Conservation (phyloP, 2,329 filamentous ascomycete species). For the Ophiostoma triangulosporum region DNA sequence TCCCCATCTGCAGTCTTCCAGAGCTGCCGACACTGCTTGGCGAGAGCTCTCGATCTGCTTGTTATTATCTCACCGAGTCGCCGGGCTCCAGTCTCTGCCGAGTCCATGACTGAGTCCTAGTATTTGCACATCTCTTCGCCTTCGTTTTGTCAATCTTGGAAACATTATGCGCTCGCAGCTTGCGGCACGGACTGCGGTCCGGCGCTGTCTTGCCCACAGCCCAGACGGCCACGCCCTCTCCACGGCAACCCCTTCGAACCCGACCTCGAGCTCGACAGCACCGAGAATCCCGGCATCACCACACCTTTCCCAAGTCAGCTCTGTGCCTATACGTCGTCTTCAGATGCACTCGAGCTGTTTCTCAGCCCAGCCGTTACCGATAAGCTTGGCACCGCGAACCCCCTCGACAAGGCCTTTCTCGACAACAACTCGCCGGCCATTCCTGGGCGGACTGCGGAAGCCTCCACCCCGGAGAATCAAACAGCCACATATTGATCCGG, state of each 20-base stretch:
- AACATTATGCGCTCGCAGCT: slow-evolving; percentile 47
- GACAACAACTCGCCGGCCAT: slow-evolving; percentile 30
- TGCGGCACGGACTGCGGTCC: slow-evolving; percentile 42
- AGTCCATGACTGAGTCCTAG: no score
- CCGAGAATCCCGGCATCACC: neutral
- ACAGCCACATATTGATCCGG: slow-evolving; percentile 51
- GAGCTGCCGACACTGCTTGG: neutral
- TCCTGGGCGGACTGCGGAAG: slow-evolving; percentile 46
- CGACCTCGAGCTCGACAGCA: neutral
- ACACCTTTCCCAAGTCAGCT: neutral
- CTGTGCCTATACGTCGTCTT: neutral
- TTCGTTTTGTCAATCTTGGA: no score
- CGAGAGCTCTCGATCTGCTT: neutral
- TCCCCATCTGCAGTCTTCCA: neutral
- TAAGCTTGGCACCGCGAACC: neutral
- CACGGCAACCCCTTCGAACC: neutral
- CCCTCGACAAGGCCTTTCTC: slow-evolving; percentile 1
- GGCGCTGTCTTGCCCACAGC: slow-evolving; percentile 31
- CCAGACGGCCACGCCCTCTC: neutral
- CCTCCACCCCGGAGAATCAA: slow-evolving; percentile 46
- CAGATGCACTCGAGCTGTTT: neutral
- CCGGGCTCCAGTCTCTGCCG: neutral
- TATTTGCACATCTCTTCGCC: no score
- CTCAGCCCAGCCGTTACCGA: neutral
- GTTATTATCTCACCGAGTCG: neutral